Evolutionary conservation across 805 yeast genomes (phyloP).

Genomic region (Lachancea quebecensis): DNA sequence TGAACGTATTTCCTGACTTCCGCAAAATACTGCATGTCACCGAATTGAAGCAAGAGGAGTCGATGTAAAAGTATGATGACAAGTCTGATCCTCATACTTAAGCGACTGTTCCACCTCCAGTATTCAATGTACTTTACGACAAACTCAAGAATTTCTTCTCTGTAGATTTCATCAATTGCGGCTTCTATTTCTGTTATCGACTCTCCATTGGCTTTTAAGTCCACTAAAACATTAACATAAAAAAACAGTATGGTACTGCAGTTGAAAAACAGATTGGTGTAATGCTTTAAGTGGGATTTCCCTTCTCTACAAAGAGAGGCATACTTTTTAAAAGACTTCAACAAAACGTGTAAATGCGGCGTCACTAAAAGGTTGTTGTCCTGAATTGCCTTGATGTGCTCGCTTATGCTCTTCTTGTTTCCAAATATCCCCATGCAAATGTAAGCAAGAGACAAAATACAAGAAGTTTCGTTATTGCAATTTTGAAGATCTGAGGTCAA

Average conservation of each 20-base stretch:
- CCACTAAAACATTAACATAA: constrained; percentile 19
- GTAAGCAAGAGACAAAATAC: constrained; percentile 19
- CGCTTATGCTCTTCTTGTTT: constrained; percentile 4
- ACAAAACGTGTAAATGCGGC: constrained; percentile 10
- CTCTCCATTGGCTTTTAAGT: constrained; percentile 10
- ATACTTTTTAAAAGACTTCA: constrained; percentile 15
- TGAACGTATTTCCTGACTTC: constrained; percentile 43
- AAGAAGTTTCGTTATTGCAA: background rate
- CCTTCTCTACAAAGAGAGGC: constrained; percentile 25
- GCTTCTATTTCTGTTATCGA: constrained; percentile 1
- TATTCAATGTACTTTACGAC: constrained; percentile 49
- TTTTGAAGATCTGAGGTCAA: constrained; percentile 1
- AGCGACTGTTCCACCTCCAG: constrained; percentile 54
- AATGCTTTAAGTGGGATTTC: constrained; percentile 12
- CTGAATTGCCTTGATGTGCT: constrained; percentile 17
- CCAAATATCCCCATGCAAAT: constrained; percentile 25
- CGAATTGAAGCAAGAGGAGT: constrained; percentile 53
- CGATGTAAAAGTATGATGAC: constrained; percentile 49
- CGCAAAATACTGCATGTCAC: constrained; percentile 39
- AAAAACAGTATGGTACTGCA: constrained; percentile 23
- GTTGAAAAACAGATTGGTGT: constrained; percentile 20
- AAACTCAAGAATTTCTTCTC: constrained; percentile 34
- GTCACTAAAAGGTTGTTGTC: constrained; percentile 20
- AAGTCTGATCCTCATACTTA: constrained; percentile 47
- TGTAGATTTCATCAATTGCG: constrained; percentile 13